Percentiles rank a stretch among this genome's conserved stretches.
phyloP scores from a whole-genome alignment of 768 basidiomycete genomes.

The Phlegmacium glaucopus region DNA sequence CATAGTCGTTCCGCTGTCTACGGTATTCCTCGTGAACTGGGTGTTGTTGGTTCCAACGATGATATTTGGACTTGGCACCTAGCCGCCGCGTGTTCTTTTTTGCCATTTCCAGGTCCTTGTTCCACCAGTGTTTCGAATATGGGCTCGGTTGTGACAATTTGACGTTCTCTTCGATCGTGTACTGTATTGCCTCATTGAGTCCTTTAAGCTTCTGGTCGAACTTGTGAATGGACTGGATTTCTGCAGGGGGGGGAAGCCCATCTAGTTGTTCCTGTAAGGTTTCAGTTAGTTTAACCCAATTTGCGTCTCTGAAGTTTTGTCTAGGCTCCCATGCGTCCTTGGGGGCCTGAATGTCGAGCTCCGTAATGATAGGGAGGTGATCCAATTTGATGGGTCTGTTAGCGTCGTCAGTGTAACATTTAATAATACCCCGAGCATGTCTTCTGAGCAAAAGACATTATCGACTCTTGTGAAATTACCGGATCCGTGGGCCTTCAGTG shows the following conservation, averaged over 20 bases:
- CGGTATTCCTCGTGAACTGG: conserved; percentile 15
- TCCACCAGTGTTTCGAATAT: conserved; percentile 15
- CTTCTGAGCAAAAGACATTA: conserved; percentile 32
- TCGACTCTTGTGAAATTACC: conserved; percentile 35
- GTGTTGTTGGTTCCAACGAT: conserved; percentile 7
- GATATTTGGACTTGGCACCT: conserved; percentile 1
- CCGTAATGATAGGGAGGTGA: too few relatives aligned
- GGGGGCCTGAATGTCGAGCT: too few relatives aligned
- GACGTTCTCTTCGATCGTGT: conserved; percentile 2
- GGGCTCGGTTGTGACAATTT: conserved; percentile 6
- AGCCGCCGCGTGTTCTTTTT: conserved; percentile 13
- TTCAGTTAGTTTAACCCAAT: too few relatives aligned
- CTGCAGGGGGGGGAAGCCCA: neutral
- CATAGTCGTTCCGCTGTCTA: too few relatives aligned
- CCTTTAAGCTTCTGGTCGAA: conserved; percentile 18
- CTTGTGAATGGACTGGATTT: conserved; percentile 7
- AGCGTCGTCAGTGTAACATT: too few relatives aligned
- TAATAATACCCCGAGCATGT: neutral
- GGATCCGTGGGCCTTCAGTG: conserved; percentile 8
- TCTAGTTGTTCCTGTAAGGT: too few relatives aligned
- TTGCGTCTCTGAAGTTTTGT: too few relatives aligned
- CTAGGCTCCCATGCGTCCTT: too few relatives aligned
- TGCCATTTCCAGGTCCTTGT: conserved; percentile 15
- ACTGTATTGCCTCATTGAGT: conserved; percentile 1
- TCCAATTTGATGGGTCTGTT: too few relatives aligned